Evolutionary conservation across 495 filamentous ascomycete species (phyloP), one percentile per base, ranked within the genome.

Genomic region (Cudoniella acicularis): DNA sequence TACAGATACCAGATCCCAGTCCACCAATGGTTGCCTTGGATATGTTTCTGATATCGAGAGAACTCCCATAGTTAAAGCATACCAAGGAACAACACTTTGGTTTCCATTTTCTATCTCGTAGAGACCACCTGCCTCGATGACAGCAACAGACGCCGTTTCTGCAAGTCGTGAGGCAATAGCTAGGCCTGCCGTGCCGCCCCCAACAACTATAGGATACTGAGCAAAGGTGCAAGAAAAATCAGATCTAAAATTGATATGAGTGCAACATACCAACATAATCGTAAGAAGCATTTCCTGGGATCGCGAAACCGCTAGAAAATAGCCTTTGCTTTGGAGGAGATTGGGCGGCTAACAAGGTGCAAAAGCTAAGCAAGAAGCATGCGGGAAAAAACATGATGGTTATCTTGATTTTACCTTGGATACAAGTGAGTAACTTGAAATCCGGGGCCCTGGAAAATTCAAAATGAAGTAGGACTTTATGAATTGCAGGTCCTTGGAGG

Each of bases 161-260:
- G 57, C 76, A 3, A 77, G 66, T 53, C 73, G 71, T 11, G 70
- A 63, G 45, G 89, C 91, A 64, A 95, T 84, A 36, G 91, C 88
- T 66, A 91, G 87, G 51, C 91, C 91, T 3, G 90, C 90, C 18
- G 91, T 93, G 66, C 91, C 91, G 47, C 89, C 91, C 57, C 89
- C 91, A n/a, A 94, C 82, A 62, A 95, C 86, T 56, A 93, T 76
- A 27, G 49, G 9, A 62, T 56, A 1, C 10, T 60, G 3, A 47
- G 41, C n/a, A 48, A 24, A 2, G 1, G 52, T 22, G 20, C 2
- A 43, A 45, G 30, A 6, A 47, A 27, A 26, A 0, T 8, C 0
- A 47, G 18, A 47, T 0, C 0, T 18, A 22, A 48, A 48, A 48
- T 27, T 16, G 0, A 47, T 26, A 47, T 9, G 13, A 55, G 40